A percentile compares a stretch with the other conserved stretches of the same genome.
Conservation (phyloP, 306 rosid genomes). For the Rosa rugosa region DNA sequence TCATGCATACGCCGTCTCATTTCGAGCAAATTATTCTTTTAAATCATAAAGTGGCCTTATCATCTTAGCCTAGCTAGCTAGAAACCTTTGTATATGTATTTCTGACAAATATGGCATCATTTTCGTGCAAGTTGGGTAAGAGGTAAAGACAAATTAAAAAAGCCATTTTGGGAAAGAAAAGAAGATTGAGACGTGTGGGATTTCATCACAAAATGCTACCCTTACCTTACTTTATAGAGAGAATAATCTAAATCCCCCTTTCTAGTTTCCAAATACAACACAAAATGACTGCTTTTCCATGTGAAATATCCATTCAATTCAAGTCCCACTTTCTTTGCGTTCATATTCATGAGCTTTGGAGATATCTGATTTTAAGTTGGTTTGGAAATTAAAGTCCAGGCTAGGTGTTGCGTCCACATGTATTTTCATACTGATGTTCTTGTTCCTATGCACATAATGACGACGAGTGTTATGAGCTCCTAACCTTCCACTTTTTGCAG, state of each 20-base stretch:
- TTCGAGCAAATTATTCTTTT: too few relatives aligned
- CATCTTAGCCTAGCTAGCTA: not conserved
- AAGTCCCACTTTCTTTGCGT: not conserved
- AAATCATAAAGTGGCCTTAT: not conserved
- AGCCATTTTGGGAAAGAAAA: not conserved
- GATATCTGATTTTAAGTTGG: too few relatives aligned
- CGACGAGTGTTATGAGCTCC: not conserved
- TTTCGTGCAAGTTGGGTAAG: not conserved
- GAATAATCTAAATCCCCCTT: not conserved
- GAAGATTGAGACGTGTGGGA: conserved; percentile 2
- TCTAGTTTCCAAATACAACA: not conserved
- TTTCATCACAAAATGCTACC: not conserved
- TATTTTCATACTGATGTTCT: not conserved
- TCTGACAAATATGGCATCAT: conserved; percentile 8
- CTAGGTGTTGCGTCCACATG: not conserved
- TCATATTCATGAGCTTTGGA: too few relatives aligned
- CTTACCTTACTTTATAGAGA: not conserved
- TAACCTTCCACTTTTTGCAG: not conserved
- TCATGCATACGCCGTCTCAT: too few relatives aligned
- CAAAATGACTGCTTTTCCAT: not conserved
- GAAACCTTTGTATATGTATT: not conserved
- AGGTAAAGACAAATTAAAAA: not conserved
- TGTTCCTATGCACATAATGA: not conserved
- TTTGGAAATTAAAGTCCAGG: too few relatives aligned
- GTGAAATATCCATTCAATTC: not conserved